Evolutionary conservation across 176 grass and related monocot species (phyloP), one percentile per base, ranked within the genome.

Genomic region (Carex scoparia): DNA sequence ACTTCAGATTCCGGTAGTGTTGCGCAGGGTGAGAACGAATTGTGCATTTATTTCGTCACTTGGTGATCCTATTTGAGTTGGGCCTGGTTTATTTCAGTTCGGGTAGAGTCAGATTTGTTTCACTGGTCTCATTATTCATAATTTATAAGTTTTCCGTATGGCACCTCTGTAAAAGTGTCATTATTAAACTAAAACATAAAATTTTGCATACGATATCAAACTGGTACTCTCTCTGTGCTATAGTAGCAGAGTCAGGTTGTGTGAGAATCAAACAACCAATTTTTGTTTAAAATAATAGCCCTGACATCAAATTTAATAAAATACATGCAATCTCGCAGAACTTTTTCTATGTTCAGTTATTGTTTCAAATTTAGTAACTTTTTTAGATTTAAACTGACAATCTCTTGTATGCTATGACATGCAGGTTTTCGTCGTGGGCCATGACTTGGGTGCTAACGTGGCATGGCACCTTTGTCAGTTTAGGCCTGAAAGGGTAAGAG

Each of bases 381-480:
- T 27, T 51, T 51, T 11, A 51, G 32, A 61, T 18, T 42, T 83
- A 5, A 67, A 31, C 38, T 83, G 19, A 38, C 44, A 37, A 28
- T 66, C 28, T 66, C 63, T 66, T 33, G 63, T 67, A 16, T 67
- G 31, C 3, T 33, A 9, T 23, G 16, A n/a, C 58, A 16, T 7
- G 54, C 10, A 94, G 89, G 89, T 94, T 60, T 79, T 91, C 13
- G 88, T 94, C 3, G 90, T 90, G 6, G 90, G 88, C 48, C 87
- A 91, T 55, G 90, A 94, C 84, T 61, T 5, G 86, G 89, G 92
- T n/a, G 89, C 92, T 12, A 14, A 18, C 65, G 60, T 92, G 60
- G 80, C 88, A 31, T 94, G 92, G 92, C 86, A 88, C 8, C 44
- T 88, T 13, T 90, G 86, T 75, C 63, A 88, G 12, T 86, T 94